Conservation (phyloP, 2,329 filamentous ascomycete genomes). For the Metarhizium brunneum region DNA sequence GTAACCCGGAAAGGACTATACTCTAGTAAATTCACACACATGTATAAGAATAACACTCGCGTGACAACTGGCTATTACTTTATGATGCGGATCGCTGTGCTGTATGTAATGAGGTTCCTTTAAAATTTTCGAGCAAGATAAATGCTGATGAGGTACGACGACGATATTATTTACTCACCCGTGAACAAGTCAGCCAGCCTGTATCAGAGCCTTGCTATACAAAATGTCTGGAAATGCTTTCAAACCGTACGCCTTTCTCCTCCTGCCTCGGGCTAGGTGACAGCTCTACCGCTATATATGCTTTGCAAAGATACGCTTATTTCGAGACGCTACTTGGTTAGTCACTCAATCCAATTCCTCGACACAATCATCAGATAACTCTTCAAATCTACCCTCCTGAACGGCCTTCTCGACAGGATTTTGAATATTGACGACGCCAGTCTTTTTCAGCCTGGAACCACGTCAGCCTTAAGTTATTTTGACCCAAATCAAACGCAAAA, state of each 20-base stretch:
- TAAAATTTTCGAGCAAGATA: background rate
- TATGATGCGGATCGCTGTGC: background rate
- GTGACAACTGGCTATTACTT: background rate
- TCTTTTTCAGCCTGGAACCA: conserved; percentile 50
- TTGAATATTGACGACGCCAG: conserved; percentile 66
- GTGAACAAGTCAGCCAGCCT: background rate
- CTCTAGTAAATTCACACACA: background rate
- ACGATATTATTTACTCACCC: background rate
- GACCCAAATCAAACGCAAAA: background rate
- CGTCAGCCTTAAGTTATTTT: conserved; percentile 10
- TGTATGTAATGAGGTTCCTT: background rate
- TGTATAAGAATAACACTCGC: background rate
- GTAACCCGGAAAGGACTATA: background rate
- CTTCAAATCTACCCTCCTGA: conserved; percentile 61
- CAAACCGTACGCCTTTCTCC: background rate
- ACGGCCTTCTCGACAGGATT: conserved; percentile 68
- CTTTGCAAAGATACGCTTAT: background rate
- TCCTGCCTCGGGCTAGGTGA: background rate
- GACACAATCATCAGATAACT: conserved; percentile 48
- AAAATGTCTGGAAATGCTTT: background rate
- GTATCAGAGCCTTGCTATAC: background rate
- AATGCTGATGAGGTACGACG: background rate
- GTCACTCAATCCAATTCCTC: conserved; percentile 31
- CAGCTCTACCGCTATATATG: background rate
- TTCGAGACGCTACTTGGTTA: background rate